Base-by-base conservation (phyloP, 495 filamentous ascomycete species). In the Xylaria castorea region DNA sequence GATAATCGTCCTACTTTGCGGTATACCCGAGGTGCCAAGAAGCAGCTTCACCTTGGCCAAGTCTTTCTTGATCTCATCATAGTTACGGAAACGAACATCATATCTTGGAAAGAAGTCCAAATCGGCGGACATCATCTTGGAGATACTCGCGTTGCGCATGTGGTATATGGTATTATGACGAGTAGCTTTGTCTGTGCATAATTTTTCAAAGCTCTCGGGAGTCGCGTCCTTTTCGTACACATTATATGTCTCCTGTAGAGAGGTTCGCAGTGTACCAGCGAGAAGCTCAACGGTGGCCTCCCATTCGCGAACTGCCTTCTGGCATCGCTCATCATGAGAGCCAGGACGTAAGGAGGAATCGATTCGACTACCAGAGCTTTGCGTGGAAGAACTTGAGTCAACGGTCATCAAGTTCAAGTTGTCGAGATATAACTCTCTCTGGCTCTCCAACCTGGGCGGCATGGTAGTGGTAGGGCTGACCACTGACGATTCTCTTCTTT, bases 91-190 rank as follows among this genome's bases (percentile, higher is more conserved):
- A 9, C 73, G 76, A 3, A 74, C 55, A 30, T 76, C 72, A 22
- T 73, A 80, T 11, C 63, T 71, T 20, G 68, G 72, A 36, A 74
- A 73, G 68, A 77, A 80, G 27, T 80, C 63, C 20, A 74, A 75
- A 25, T 77, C 76, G 46, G 80, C 77, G 11, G 80, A 80, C 63
- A 73, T 72, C 71, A 80, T 76, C 44, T 71, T 75, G 55, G 79
- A 77, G 4, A 82, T 69, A 62, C 80, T 81, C 32, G 73, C 71
- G 38, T 79, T 75, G 48, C 80, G 75, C 81, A 80, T 80, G 64
- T 76, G 75, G 30, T 72, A 61, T 2, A 81, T 80, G 20, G 75
- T 66, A 25, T 70, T 68, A 30, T 70, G 74, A 44, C 81, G 75
- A 12, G 75, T 66, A 16, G 27, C 40, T 68, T 76, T 80, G 67